Percentiles rank a stretch among this genome's conserved stretches.
phyloP scores from a whole-genome alignment of 192 early-diverging fungal genomes.

The Linnemannia zychae region DNA sequence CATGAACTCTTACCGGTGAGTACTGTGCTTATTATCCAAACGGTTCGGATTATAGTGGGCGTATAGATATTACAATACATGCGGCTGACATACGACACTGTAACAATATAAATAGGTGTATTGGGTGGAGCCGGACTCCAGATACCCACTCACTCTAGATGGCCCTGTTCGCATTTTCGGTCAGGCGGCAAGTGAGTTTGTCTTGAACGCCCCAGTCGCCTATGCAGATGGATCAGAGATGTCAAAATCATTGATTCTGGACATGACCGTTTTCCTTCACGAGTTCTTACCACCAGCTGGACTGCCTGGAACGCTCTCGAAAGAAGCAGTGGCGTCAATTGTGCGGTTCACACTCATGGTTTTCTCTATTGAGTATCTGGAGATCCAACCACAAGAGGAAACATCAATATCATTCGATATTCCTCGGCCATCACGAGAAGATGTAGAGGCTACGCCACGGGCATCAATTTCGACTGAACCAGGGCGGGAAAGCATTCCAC shows the following conservation, averaged over 20 bases:
- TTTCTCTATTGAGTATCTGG: slow-evolving; percentile 38
- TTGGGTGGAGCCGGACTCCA: slow-evolving; percentile 43
- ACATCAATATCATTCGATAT: neutral
- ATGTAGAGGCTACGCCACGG: slow-evolving; percentile 13
- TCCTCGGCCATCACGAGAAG: neutral
- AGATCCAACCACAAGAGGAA: slow-evolving; percentile 12
- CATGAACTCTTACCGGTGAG: slow-evolving; percentile 47
- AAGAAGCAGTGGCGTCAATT: slow-evolving; percentile 15
- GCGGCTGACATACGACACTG: neutral
- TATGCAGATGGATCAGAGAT: slow-evolving; percentile 21
- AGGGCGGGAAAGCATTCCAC: slow-evolving; percentile 15
- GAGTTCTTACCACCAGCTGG: slow-evolving; percentile 38
- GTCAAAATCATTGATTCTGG: slow-evolving; percentile 29
- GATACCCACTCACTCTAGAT: slow-evolving; percentile 34
- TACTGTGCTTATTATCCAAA: neutral
- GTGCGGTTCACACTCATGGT: slow-evolving; percentile 21
- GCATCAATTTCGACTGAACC: slow-evolving; percentile 22
- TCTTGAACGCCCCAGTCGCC: slow-evolving; percentile 17
- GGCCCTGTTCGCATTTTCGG: slow-evolving; percentile 21
- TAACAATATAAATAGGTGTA: slow-evolving; percentile 14
- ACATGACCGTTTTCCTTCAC: slow-evolving; percentile 21
- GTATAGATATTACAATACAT: neutral
- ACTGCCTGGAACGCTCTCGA: slow-evolving; percentile 15
- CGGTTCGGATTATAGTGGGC: neutral
- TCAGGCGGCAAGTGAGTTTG: slow-evolving; percentile 36